Conservation (phyloP, 1,284 basidiomycete species). For the Naganishia liquefaciens region DNA sequence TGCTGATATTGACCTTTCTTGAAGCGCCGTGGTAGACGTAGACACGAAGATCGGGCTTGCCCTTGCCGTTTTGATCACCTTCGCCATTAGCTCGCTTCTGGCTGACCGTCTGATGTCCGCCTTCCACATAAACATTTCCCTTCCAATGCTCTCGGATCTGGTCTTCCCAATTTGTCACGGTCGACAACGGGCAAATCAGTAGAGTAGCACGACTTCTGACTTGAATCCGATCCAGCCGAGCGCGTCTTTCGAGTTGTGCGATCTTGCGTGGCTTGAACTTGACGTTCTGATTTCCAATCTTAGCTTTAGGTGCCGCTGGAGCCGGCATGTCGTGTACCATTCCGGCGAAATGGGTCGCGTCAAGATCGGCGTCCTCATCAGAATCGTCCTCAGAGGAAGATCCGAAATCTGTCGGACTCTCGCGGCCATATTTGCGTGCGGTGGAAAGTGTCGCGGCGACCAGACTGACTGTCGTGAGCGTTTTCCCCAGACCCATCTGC, state of each 20-base stretch:
- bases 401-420: conserved; percentile 50
- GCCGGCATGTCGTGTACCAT: conserved; percentile 81
- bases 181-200: conserved; percentile 95
- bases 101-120: conserved; percentile 60
- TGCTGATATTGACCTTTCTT: conserved; percentile 78
- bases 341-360: conserved; percentile 69
- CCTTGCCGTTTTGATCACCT: conserved; percentile 36
- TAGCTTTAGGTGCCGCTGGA: conserved; percentile 34
- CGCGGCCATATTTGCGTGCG: conserved; percentile 67
- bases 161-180: conserved; percentile 98
- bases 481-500: conserved; percentile 98
- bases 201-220: conserved; percentile 84
- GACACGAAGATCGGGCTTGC: conserved; percentile 62
- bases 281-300: conserved; percentile 51
- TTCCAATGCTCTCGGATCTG: conserved; percentile 96
- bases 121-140: conserved; percentile 75
- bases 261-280: conserved; percentile 63
- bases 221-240: conserved; percentile 45
- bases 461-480: conserved; percentile 85
- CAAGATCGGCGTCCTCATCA: conserved; percentile 56
- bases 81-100: conserved; percentile 40
- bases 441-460: conserved; percentile 79
- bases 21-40: conserved; percentile 96
- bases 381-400: conserved; percentile 49
- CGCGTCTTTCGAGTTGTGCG: conserved; percentile 62